phyloP scores from a whole-genome alignment of 148 eudicot genomes.

The Chenopodium album region DNA sequence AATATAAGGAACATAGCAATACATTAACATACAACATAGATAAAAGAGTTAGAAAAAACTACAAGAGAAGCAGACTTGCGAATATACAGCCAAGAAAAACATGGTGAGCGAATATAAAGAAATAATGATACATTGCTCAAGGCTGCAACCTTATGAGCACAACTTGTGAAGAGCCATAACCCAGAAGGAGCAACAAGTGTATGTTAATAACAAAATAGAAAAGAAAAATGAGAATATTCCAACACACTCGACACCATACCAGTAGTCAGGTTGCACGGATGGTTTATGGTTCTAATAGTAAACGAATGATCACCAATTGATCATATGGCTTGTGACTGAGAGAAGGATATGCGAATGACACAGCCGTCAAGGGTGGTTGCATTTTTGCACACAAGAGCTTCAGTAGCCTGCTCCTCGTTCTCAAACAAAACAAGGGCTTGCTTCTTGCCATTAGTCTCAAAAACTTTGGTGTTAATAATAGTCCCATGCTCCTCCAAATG shows the following conservation, averaged over 20 bases:
- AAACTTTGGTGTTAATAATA: conserved; percentile 61
- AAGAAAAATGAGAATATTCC: neutral
- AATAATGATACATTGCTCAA: conserved; percentile 15
- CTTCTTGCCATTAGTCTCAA: conserved; percentile 84
- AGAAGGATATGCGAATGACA: conserved; percentile 73
- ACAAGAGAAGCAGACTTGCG: neutral
- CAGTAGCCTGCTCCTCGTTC: conserved; percentile 82
- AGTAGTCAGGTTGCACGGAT: neutral
- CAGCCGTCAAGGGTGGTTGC: conserved; percentile 68
- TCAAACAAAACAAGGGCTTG: conserved; percentile 83
- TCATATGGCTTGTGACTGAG: conserved; percentile 68
- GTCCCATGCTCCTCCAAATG: conserved; percentile 89
- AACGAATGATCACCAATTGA: neutral
- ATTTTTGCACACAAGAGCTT: conserved; percentile 91
- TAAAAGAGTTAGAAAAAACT: neutral
- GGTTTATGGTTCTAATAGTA: neutral
- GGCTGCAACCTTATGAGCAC: neutral
- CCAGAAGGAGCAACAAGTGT: neutral
- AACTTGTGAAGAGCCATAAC: neutral
- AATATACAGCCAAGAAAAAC: conserved; percentile 10
- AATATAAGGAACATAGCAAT: neutral
- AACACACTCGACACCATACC: neutral
- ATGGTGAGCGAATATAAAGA: neutral
- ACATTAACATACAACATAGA: too few relatives aligned
- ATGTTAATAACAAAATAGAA: neutral